phyloP scores from a whole-genome alignment of 106 monocot genomes.

The Acanthochlamys bracteata region DNA sequence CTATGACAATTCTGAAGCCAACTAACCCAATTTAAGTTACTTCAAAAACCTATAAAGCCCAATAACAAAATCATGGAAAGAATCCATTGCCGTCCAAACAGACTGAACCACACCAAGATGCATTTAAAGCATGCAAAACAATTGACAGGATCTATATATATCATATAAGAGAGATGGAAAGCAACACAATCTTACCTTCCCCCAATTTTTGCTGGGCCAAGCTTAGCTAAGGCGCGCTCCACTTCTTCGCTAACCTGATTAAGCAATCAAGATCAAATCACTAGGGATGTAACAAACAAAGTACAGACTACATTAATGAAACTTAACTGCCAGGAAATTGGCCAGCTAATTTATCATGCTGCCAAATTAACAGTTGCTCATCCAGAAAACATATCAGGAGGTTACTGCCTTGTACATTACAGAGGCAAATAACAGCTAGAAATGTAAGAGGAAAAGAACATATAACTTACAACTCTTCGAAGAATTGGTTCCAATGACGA shows the following conservation, averaged over 20 bases:
- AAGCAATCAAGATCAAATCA: not conserved
- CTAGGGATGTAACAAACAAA: not conserved
- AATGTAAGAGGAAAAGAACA: not conserved
- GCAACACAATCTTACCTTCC: conserved; percentile 41
- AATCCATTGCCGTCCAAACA: too few relatives aligned
- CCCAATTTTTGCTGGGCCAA: conserved; percentile 53
- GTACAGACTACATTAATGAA: not conserved
- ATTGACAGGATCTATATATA: not conserved
- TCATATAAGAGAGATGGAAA: not conserved
- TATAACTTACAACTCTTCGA: conserved; percentile 47
- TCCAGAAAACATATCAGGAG: not conserved
- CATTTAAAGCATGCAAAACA: not conserved
- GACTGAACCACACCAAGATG: too few relatives aligned
- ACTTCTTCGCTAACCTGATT: conserved; percentile 95
- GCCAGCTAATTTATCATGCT: not conserved
- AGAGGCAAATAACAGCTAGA: not conserved
- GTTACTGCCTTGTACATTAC: too few relatives aligned
- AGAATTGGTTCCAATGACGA: conserved; percentile 60
- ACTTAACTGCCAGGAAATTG: not conserved
- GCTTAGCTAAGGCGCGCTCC: conserved; percentile 83
- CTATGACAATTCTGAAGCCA: too few relatives aligned
- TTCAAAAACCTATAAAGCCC: too few relatives aligned
- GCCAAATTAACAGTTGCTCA: too few relatives aligned
- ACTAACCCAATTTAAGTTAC: too few relatives aligned
- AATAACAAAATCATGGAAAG: too few relatives aligned